A percentile compares a stretch with the other conserved stretches of the same genome.
Evolutionary conservation across 768 basidiomycete species (phyloP).

Genomic region (Candolleomyces eurysporus): DNA sequence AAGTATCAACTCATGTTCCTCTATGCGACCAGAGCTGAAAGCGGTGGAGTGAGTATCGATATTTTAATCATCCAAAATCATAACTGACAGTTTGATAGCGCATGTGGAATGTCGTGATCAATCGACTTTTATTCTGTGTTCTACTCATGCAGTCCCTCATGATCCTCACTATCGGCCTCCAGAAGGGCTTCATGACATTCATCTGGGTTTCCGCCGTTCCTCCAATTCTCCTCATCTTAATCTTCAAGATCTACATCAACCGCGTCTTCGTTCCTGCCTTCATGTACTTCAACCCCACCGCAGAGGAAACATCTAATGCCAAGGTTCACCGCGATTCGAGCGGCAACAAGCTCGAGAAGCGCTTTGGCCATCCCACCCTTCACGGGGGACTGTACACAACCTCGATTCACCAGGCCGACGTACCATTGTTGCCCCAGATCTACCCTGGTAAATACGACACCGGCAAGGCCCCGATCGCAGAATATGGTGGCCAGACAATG

Average conservation of each 20-base stretch:
- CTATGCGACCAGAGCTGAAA: conserved; percentile 84
- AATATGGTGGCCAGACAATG: conserved; percentile 77
- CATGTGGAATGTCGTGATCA: conserved; percentile 92
- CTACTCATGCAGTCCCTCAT: conserved; percentile 87
- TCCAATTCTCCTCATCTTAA: conserved; percentile 72
- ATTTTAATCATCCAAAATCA: conserved; percentile 3
- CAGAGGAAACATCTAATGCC: conserved; percentile 68
- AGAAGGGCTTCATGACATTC: conserved; percentile 69
- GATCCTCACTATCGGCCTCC: conserved; percentile 86
- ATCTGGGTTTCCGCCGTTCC: conserved; percentile 85
- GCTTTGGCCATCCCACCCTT: conserved; percentile 94
- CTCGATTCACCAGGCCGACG: conserved; percentile 85
- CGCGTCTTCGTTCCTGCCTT: conserved; percentile 66
- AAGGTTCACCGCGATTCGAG: conserved; percentile 78
- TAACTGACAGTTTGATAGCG: conserved; percentile 45
- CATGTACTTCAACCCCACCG: conserved; percentile 81
- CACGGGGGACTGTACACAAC: conserved; percentile 85
- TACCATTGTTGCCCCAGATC: conserved; percentile 71
- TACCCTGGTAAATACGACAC: conserved; percentile 70
- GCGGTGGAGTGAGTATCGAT: conserved; percentile 73
- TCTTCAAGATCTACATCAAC: conserved; percentile 84
- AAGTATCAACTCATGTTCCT: conserved; percentile 99
- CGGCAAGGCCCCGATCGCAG: conserved; percentile 64
- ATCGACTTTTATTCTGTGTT: conserved; percentile 76
- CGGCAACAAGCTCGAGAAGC: conserved; percentile 77